Conservation (phyloP, 164 flowering plant genomes). For the Berberis vulgaris region DNA sequence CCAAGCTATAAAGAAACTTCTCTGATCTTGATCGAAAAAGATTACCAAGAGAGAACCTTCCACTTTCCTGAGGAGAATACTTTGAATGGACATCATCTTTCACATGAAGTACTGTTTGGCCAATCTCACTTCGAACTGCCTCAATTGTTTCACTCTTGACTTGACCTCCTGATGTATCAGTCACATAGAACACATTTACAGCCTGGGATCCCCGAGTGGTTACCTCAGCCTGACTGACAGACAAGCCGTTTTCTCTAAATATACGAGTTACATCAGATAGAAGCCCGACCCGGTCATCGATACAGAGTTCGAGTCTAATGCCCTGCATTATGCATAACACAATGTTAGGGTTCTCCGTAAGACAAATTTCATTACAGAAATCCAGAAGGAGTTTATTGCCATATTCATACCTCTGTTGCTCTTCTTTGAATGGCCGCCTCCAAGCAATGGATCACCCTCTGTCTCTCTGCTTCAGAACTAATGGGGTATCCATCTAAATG, state of each 20-base stretch:
- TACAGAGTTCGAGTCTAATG: conserved; percentile 67
- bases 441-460: conserved; percentile 72
- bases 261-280: conserved; percentile 88
- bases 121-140: conserved; percentile 59
- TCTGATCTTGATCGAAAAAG: conserved; percentile 74
- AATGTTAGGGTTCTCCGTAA: neutral
- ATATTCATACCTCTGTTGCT: conserved; percentile 56
- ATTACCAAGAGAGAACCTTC: conserved; percentile 69
- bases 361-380: neutral
- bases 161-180: conserved; percentile 60
- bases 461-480: conserved; percentile 85
- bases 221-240: conserved; percentile 85
- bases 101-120: conserved; percentile 51
- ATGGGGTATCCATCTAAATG: conserved; percentile 83
- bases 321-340: conserved; percentile 41
- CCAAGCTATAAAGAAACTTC: conserved; percentile 52
- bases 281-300: conserved; percentile 79
- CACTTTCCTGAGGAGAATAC: conserved; percentile 40
- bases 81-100: conserved; percentile 44
- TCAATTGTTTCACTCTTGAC: conserved; percentile 78
- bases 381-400: neutral
- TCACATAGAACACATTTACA: conserved; percentile 73
- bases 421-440: conserved; percentile 83
- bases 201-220: conserved; percentile 81
- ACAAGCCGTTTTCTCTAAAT: conserved; percentile 84